Conservation (phyloP, 78 protist genomes). For the Dictyostelium capitatum region DNA sequence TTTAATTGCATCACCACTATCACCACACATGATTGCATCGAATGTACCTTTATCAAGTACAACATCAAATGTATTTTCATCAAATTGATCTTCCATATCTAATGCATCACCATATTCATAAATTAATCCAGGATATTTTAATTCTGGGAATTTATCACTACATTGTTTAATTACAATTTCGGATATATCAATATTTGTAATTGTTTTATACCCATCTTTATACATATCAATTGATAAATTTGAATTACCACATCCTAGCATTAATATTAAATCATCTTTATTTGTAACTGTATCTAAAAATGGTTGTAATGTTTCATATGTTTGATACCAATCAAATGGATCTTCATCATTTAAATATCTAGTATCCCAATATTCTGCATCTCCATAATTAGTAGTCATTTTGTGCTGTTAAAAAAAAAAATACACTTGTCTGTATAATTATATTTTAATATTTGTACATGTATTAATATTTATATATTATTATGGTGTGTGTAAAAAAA, state of each 20-base stretch:
- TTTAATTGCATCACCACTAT: constrained; percentile 33
- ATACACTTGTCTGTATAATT: too few species aligned
- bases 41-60: constrained; percentile 72
- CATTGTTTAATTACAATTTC: constrained; percentile 42
- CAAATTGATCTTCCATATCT: constrained; percentile 6
- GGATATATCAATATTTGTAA: constrained; percentile 48
- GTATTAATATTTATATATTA: too few species aligned
- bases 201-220: constrained; percentile 28
- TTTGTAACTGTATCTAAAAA: background rate
- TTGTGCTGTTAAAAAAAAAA: too few species aligned
- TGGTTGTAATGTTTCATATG: constrained; percentile 12
- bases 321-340: constrained; percentile 69
- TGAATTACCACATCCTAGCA: constrained; percentile 78
- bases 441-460: too few species aligned
- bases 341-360: constrained; percentile 16
- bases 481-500: too few species aligned
- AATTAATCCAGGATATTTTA: background rate
- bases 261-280: constrained; percentile 23
- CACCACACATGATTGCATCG: constrained; percentile 78
- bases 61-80: constrained; percentile 22
- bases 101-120: constrained; percentile 13
- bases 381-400: background rate
- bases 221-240: constrained; percentile 44
- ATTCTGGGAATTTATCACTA: background rate
- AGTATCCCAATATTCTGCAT: constrained; percentile 27